A percentile compares a stretch with the other conserved stretches of the same genome.
phyloP scores from a whole-genome alignment of 2,329 filamentous ascomycete species.

The Aspergillus alliaceus region DNA sequence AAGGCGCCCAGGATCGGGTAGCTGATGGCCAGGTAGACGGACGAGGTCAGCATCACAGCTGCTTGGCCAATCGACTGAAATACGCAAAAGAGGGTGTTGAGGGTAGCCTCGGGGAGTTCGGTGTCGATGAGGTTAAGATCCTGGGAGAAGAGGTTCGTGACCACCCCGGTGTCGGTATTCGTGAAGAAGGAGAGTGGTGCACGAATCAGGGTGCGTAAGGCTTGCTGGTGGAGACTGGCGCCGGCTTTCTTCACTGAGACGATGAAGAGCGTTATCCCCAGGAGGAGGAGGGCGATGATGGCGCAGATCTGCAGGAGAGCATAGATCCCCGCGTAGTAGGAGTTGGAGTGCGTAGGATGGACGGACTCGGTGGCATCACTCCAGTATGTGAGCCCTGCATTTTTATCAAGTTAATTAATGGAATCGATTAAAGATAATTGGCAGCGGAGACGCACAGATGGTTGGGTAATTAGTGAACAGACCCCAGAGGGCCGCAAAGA shows the following conservation, averaged over 20 bases:
- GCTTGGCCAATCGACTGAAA: conserved; percentile 23
- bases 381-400: conserved; percentile 23
- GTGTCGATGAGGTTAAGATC: conserved; percentile 50
- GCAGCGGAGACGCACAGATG: too few relatives aligned
- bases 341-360: conserved; percentile 18
- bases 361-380: conserved; percentile 16
- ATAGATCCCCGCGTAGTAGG: conserved; percentile 28
- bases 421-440: too few relatives aligned
- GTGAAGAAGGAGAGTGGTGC: conserved; percentile 47
- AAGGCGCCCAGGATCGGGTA: conserved; percentile 2
- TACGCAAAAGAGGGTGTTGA: conserved; percentile 18
- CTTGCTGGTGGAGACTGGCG: conserved; percentile 22
- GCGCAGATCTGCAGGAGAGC: conserved; percentile 25
- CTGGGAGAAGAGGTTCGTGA: conserved; percentile 50
- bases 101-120: conserved; percentile 28
- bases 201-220: conserved; percentile 19
- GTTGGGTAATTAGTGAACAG: conserved; percentile 27
- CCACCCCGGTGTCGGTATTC: conserved; percentile 46
- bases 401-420: too few relatives aligned
- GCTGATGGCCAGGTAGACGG: conserved; percentile 26
- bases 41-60: conserved; percentile 23
- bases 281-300: conserved; percentile 18
- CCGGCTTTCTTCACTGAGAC: conserved; percentile 22
- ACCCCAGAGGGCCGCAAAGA: conserved; percentile 22
- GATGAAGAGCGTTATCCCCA: conserved; percentile 10